Evolutionary conservation across 495 filamentous ascomycete species (phyloP), one percentile per base, ranked within the genome.

Genomic region (Cairneyella variabilis): DNA sequence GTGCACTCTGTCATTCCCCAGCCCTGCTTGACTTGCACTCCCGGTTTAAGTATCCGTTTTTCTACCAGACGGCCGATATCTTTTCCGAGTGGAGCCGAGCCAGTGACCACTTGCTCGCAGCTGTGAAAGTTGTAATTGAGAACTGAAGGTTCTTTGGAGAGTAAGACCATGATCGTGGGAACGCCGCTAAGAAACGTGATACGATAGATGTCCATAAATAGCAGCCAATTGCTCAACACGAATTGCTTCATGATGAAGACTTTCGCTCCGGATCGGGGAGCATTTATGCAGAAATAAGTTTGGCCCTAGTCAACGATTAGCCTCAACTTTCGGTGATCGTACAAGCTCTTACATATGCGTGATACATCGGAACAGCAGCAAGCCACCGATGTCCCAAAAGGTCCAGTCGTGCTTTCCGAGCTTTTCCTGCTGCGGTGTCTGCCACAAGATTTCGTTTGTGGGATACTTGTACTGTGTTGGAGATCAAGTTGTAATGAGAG

Each of bases 211-310:
- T 96, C 85, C n/a, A 96, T 78, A 18, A 83, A 73, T 20, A 76
- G 56, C 62, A 91, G 91, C 68, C 84, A 91, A 34, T 76, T 78
- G 51, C 84, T 79, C n/a, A 96, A 72, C 28, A 91, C 87, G 66
- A 95, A 97, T 43, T 85, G 84, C 14, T 83, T 68, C 80, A 96
- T 85, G 9, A 96, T 83, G 1, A 91, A 66, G 0, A 82, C 71
- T 34, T 77, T 71, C 47, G 82, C 71, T 10, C 91, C 91, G 38
- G 72, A 69, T 62, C 81, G 83, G 10, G 92, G 54, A 10, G 71
- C 66, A n/a, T 46, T 75, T 70, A 56, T 85, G 83, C 18, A 90
- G 65, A 4, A 86, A 65, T 47, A 74, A 78, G 8, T 76, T 63
- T 76, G 89, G 41, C 71, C 75, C 68, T 90, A 74, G 28, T 85